Evolutionary conservation across 805 yeast genomes (phyloP), one percentile per base, ranked within the genome.

Genomic region (Wickerhamomyces pijperi): DNA sequence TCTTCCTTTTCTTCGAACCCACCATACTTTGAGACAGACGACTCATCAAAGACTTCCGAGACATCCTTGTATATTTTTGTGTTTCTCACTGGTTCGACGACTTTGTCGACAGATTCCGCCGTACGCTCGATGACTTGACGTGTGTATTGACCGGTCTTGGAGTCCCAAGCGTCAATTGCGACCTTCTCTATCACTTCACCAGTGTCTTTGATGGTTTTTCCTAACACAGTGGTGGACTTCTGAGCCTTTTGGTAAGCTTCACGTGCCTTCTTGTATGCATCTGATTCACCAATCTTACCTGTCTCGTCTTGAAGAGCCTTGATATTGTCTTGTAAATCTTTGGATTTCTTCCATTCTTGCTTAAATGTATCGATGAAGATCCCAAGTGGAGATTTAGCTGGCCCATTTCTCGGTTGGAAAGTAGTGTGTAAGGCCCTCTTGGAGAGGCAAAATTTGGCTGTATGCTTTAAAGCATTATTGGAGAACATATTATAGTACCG

Each of bases 251-350:
- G 82, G 51, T 81, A 86, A 0, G 98, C 98, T 44, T 87, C 96
- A 55, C 82, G 81, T 28, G 98, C 98, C 53, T 73, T 76, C 59
- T 81, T 84, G 65, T 84, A 88, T 3, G 97, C 94, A 39, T 87
- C 96, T 37, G 92, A 80, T 50, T 92, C 97, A 25, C 95, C 85
- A 59, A 92, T 72, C 51, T 87, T 77, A 32, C 95, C 97, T 3
- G 97, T 85, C 49, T 94, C 97, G 62, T 88, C 96, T 58, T 86
- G 94, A 40, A 92, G 70, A 14, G 95, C 94, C 61, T 90, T 92
- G 56, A 92, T 86, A 52, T 87, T 86, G 40, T 85, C 87, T 55
- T 88, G 94, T 43, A 92, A 71, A 59, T 92, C 97, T 54, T 74
- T 72, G 37, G 87, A 79, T 59, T 92, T 90, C 58, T 82, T 78